Percentiles rank a stretch among this genome's conserved stretches.
Evolutionary conservation across 2,329 filamentous ascomycete genomes (phyloP).

Genomic region (Aspergillus brasiliensis): DNA sequence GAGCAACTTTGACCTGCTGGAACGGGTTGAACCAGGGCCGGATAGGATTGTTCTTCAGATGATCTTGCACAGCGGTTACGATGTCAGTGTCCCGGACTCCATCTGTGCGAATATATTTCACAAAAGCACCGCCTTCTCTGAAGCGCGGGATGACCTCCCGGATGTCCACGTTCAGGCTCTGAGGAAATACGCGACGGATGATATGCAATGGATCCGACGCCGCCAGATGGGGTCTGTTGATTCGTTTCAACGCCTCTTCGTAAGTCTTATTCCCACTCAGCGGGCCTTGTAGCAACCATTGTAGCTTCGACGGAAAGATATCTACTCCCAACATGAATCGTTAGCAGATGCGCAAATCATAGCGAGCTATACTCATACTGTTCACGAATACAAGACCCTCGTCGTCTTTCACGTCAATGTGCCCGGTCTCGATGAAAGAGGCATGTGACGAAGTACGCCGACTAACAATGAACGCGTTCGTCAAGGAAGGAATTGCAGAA

Average conservation of each 20-base stretch:
- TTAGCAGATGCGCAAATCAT: conserved; percentile 6
- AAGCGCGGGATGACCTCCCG: conserved; percentile 80
- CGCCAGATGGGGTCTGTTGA: conserved; percentile 54
- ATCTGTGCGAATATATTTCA: conserved; percentile 71
- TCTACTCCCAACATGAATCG: conserved; percentile 52
- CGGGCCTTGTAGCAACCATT: conserved; percentile 61
- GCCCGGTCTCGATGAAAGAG: conserved; percentile 69
- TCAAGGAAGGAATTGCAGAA: background rate
- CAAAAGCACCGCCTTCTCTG: conserved; percentile 90
- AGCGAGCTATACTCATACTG: conserved; percentile 57
- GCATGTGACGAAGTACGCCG: conserved; percentile 37
- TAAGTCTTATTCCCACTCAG: conserved; percentile 49
- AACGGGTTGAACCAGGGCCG: conserved; percentile 92
- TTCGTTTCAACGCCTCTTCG: conserved; percentile 53
- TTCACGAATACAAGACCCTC: conserved; percentile 90
- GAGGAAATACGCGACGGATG: conserved; percentile 64
- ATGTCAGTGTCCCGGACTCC: conserved; percentile 55
- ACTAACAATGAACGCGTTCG: background rate
- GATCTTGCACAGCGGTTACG: conserved; percentile 62
- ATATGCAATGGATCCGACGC: conserved; percentile 60
- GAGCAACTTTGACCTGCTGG: conserved; percentile 65
- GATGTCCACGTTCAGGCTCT: conserved; percentile 65
- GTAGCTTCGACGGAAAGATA: conserved; percentile 78
- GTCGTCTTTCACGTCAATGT: conserved; percentile 74
- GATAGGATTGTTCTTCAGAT: conserved; percentile 69